Base-by-base conservation (phyloP, 2,329 filamentous ascomycete genomes). In the Ophiostoma ips region DNA sequence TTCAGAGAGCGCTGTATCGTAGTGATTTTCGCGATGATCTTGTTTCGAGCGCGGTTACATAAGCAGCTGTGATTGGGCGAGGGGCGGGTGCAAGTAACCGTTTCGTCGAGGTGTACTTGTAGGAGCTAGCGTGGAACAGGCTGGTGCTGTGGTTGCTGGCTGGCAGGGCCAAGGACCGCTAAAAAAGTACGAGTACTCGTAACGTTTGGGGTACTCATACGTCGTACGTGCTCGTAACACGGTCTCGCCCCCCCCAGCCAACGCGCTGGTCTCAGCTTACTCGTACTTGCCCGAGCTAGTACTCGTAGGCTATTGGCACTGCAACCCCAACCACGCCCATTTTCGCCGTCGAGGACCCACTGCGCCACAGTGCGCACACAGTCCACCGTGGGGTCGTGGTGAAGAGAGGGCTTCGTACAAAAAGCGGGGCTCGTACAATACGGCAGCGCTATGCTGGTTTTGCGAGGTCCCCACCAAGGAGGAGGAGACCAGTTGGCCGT, bases 291-390 rank as follows among this genome's bases (percentile, higher is more conserved):
- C 24, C 8, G 24, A 28, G 24, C 24, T 28, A 4, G n/a, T 5
- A 38, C 36, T 18, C 12, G 7, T 3, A 19, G 3, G 16, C 40
- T 43, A 43, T 31, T 10, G 13, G 21, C 38, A 41, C 38, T 43
- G 40, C 40, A 30, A 43, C 40, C 28, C 16, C n/a, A 43, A 43
- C 28, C 40, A 43, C 35, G 15, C 11, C 33, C 36, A 8, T 10
- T 55, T 53, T 50, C 51, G 50, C 54, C 30, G 24, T 13, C n/a
- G 2, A 43, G 16, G 21, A 16, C 40, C 40, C 40, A 28, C 24
- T 30, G 16, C 28, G n/a, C 55, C 54, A 54, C 55, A 54, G 55
- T 57, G 38, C 51, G 50, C 18, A 19, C 10, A 16, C 13, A 35
- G 30, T 28, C 31, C 45, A 49, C 35, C 49, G 31, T 33, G 33